phyloP scores from a whole-genome alignment of 2,329 filamentous ascomycete species.

The Sporothrix humicola region DNA sequence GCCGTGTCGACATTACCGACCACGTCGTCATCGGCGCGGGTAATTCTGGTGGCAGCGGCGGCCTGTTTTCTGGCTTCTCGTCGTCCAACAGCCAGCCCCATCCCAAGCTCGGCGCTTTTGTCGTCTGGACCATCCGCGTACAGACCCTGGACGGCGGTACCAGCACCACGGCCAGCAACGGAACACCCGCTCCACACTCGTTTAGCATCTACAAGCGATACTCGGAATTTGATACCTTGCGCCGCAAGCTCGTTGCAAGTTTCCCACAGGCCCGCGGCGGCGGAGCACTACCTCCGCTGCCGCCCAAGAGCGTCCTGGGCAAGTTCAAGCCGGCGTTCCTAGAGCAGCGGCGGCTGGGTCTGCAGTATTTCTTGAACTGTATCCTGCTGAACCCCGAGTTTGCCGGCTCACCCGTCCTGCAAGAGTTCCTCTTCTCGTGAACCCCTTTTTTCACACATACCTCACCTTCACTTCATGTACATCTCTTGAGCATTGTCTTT shows the following conservation, averaged over 20 bases:
- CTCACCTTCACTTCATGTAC: neutral
- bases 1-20: conserved; percentile 64
- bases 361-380: conserved; percentile 94
- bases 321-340: conserved; percentile 85
- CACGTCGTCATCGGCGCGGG: conserved; percentile 63
- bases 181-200: conserved; percentile 45
- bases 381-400: conserved; percentile 93
- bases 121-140: conserved; percentile 90
- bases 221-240: conserved; percentile 89
- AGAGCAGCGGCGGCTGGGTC: conserved; percentile 78
- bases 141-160: conserved; percentile 75
- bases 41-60: conserved; percentile 39
- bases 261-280: conserved; percentile 79
- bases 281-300: conserved; percentile 80
- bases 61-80: neutral
- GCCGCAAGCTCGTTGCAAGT: conserved; percentile 72
- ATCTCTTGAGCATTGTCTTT: conserved; percentile 11
- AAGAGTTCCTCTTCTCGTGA: conserved; percentile 82
- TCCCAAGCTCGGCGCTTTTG: conserved; percentile 75
- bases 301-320: conserved; percentile 89
- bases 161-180: neutral
- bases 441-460: neutral
- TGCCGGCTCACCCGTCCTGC: conserved; percentile 85
- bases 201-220: conserved; percentile 76
- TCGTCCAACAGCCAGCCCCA: conserved; percentile 38